Conservation (phyloP, 352 stramenopile genomes). For the Thalassiosira livingstoniorum region DNA sequence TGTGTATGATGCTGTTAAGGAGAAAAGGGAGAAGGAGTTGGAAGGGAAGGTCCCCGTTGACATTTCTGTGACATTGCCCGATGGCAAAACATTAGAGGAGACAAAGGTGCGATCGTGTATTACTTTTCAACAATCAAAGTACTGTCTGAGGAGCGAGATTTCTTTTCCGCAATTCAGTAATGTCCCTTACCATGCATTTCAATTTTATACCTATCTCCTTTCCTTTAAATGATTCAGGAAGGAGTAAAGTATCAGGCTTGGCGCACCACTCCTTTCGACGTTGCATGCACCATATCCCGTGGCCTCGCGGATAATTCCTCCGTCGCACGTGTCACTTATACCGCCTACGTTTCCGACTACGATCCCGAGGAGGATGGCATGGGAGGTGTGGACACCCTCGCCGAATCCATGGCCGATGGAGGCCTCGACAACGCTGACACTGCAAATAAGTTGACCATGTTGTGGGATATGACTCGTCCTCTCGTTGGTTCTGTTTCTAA, state of each 20-base stretch:
- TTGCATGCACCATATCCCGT: slow-evolving; percentile 94
- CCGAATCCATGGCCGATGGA: slow-evolving; percentile 90
- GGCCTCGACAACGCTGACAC: slow-evolving; percentile 77
- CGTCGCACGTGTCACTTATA: slow-evolving; percentile 93
- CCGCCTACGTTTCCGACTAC: slow-evolving; percentile 83
- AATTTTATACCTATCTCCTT: too few species aligned
- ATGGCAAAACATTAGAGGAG: slow-evolving; percentile 87
- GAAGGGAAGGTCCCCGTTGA: slow-evolving; percentile 88
- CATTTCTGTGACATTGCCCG: slow-evolving; percentile 97
- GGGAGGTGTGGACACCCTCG: slow-evolving; percentile 72
- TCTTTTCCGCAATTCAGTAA: too few species aligned
- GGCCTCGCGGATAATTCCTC: slow-evolving; percentile 92
- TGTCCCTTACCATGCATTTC: too few species aligned
- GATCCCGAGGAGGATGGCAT: slow-evolving; percentile 84
- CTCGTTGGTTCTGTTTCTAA: slow-evolving; percentile 95
- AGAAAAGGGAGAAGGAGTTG: slow-evolving; percentile 76
- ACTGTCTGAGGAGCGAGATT: too few species aligned
- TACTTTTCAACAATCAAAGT: too few species aligned
- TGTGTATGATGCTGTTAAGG: slow-evolving; percentile 79
- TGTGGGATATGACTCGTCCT: slow-evolving; percentile 97
- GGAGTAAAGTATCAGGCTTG: slow-evolving; percentile 88
- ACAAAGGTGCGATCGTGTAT: slow-evolving; percentile 56
- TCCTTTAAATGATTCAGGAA: too few species aligned
- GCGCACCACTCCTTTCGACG: slow-evolving; percentile 95
- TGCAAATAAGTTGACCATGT: slow-evolving; percentile 76